Evolutionary conservation across 2,329 filamentous ascomycete genomes (phyloP).

Genomic region (Bipolaris bicolor): DNA sequence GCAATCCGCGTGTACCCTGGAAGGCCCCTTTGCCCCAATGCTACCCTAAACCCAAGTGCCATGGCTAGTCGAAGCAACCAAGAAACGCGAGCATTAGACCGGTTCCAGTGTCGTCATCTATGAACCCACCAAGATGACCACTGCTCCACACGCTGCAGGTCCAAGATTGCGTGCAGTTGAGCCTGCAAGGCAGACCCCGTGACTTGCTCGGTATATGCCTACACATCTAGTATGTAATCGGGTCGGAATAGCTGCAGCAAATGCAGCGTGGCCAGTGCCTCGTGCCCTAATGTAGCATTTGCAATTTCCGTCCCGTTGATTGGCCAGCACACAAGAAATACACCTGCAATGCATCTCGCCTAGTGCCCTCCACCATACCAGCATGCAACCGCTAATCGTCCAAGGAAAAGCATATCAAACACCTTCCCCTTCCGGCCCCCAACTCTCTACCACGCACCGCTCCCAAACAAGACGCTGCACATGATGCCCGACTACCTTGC

Average conservation of each 20-base stretch:
- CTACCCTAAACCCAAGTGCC: neutral
- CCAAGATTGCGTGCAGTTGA: neutral
- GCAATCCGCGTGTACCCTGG: neutral
- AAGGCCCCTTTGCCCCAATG: neutral
- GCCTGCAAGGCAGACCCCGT: neutral
- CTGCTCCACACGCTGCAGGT: neutral
- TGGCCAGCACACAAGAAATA: neutral
- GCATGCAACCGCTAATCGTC: neutral
- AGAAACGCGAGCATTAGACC: neutral
- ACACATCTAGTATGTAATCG: too few relatives aligned
- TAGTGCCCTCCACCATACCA: neutral
- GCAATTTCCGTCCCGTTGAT: neutral
- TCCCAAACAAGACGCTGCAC: too few relatives aligned
- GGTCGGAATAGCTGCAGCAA: neutral
- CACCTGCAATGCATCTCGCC: neutral
- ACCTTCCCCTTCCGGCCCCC: neutral
- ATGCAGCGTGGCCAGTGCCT: neutral
- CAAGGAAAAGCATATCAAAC: neutral
- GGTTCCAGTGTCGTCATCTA: neutral
- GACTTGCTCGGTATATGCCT: neutral
- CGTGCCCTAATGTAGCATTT: neutral
- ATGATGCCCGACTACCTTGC: too few relatives aligned
- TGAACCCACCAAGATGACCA: neutral
- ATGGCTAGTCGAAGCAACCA: conserved; percentile 1
- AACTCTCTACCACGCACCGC: neutral